These are phyloP conservation scores for Saccharomyces hybrid DNA, from an alignment of 1,139 yeast genomes.

Conservation along the genomic window DNA sequence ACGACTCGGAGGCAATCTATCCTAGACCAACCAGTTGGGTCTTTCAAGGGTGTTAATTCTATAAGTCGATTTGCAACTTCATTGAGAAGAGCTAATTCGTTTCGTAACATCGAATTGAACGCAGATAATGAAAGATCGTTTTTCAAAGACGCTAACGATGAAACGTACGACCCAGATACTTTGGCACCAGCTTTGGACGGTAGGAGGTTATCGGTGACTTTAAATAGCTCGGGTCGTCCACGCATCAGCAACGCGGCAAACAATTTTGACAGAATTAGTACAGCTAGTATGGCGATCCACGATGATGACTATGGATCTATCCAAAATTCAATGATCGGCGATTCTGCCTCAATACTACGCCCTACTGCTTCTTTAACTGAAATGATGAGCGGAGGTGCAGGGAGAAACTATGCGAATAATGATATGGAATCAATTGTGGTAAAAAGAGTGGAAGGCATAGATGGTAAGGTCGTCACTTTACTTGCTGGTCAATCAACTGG, in stretches of 20 bases:
- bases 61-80: conserved; percentile 74
- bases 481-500: conserved; percentile 80
- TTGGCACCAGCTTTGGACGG: conserved; percentile 61
- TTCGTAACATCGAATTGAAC: conserved; percentile 44
- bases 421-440: conserved; percentile 41
- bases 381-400: conserved; percentile 15
- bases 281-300: conserved; percentile 13
- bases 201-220: conserved; percentile 46
- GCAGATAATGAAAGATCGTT: conserved; percentile 40
- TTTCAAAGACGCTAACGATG: conserved; percentile 47
- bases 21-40: conserved; percentile 32
- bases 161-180: conserved; percentile 63
- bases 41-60: conserved; percentile 58
- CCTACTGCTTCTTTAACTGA: conserved; percentile 23
- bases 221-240: conserved; percentile 21
- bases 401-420: conserved; percentile 14
- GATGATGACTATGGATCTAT: conserved; percentile 29
- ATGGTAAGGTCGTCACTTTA: conserved; percentile 68
- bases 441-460: conserved; percentile 60
- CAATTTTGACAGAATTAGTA: conserved; percentile 19
- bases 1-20: conserved; percentile 28
- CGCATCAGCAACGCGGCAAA: conserved; percentile 9
- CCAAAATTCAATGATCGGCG: conserved; percentile 18
- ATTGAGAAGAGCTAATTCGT: conserved; percentile 67
- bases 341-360: conserved; percentile 22